Conservation (phyloP, 257 asterid species). For the Verbascum thapsus region DNA sequence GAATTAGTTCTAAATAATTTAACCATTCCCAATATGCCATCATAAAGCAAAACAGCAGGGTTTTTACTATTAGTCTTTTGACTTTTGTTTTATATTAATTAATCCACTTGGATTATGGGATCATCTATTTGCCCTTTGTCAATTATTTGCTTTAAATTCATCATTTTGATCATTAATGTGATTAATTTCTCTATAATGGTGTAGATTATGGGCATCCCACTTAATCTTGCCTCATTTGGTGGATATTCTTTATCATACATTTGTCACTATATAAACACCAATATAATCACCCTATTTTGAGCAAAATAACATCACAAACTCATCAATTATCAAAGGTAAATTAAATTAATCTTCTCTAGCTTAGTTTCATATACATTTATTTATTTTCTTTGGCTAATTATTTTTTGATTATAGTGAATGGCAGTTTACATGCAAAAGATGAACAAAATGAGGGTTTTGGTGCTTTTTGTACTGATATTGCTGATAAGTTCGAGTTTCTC, state of each 20-base stretch:
- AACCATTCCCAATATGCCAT: constrained; percentile 14
- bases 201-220: constrained; percentile 50
- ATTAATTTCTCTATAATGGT: constrained; percentile 26
- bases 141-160: constrained; percentile 27
- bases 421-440: constrained; percentile 15
- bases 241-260: constrained; percentile 38
- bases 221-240: constrained; percentile 54
- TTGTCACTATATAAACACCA: constrained; percentile 32
- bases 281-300: background rate
- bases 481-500: constrained; percentile 26
- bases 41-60: constrained; percentile 34
- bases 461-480: constrained; percentile 22
- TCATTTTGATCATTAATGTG: constrained; percentile 31
- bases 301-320: background rate
- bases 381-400: background rate
- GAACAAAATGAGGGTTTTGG: constrained; percentile 21
- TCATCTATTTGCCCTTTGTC: constrained; percentile 19
- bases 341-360: too few species aligned
- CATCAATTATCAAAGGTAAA: too few species aligned
- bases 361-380: background rate
- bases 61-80: constrained; percentile 28
- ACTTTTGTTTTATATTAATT: constrained; percentile 24
- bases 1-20: background rate
- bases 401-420: background rate
- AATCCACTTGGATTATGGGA: constrained; percentile 37